Evolutionary conservation across 2,329 filamentous ascomycete genomes (phyloP), one percentile per base, ranked within the genome.

Genomic region (Monilinia polystroma): DNA sequence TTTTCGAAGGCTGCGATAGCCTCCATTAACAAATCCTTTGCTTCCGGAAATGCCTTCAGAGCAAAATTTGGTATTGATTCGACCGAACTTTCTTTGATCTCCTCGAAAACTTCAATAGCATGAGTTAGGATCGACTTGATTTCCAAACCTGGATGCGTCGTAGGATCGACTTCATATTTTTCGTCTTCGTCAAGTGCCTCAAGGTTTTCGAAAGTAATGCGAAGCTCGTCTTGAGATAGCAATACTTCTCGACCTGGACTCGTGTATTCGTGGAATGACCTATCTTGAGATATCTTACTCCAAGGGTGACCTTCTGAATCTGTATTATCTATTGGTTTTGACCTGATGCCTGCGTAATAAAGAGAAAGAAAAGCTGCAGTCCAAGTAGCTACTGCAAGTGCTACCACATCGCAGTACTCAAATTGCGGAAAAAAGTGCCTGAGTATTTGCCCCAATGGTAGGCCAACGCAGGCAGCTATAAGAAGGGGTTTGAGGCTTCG

Each of bases 331-430:
- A 49, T 35, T n/a, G 26, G 54, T 12, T 59, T 65, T 43, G 54
- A 18, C n/a, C 63, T 65, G 23, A 65, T 65, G 1, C 63, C 43
- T 12, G 63, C 63, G n/a, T 65, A 65, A 29, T 65, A 65, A 1
- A 65, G 54, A 59, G 68, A 70, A 8, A 63, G 49, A 26, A 85
- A 71, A 14, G 81, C 83, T 18, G 81, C 79, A 18, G 78, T 82
- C 84, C 84, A 85, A 10, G 83, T 85, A 5, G 80, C 78, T 4
- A 77, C 72, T 7, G 76, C 82, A 11, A 86, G 77, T 3, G 81
- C 79, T 67, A 84, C 80, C 18, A 84, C 80, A 55, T 79, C 78
- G 45, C 78, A 77, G 70, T 80, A 85, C 2, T 73, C 62, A 66
- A 81, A 84, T 0, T 73, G 38, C 1, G 79, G 78, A 7, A 77